Conservation (phyloP, 2,329 filamentous ascomycete genomes). For the Xylariomycetidae sp. region DNA sequence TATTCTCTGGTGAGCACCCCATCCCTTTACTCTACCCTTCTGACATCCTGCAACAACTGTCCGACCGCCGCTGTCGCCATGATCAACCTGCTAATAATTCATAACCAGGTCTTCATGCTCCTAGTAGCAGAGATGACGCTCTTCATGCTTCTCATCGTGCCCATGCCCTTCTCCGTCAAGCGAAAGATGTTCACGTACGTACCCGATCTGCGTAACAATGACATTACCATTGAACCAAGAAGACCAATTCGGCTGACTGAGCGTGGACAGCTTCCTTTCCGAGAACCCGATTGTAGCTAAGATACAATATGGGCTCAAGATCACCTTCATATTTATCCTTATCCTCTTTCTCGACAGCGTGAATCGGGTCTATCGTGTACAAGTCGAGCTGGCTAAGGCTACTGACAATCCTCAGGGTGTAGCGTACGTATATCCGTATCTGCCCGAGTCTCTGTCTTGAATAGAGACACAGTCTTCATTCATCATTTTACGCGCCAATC, state of each 20-base stretch:
- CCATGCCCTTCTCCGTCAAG: slow-evolving; percentile 81
- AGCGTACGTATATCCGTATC: slow-evolving; percentile 38
- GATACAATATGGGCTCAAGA: slow-evolving; percentile 96
- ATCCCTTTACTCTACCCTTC: neutral
- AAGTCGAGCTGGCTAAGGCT: slow-evolving; percentile 76
- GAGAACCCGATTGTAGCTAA: slow-evolving; percentile 82
- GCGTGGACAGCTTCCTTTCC: slow-evolving; percentile 89
- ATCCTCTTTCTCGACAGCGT: slow-evolving; percentile 98
- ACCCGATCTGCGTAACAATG: slow-evolving; percentile 2
- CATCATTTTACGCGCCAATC: too few relatives aligned
- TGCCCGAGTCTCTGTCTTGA: slow-evolving; percentile 3
- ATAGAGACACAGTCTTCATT: too few relatives aligned
- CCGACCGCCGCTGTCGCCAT: neutral
- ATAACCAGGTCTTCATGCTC: slow-evolving; percentile 70
- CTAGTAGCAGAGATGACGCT: slow-evolving; percentile 79
- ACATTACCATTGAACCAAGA: too few relatives aligned
- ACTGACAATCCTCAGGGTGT: slow-evolving; percentile 51
- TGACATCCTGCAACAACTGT: neutral
- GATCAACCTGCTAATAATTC: slow-evolving; percentile 20
- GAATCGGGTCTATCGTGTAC: slow-evolving; percentile 91
- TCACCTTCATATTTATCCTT: slow-evolving; percentile 97
- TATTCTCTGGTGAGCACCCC: slow-evolving; percentile 45
- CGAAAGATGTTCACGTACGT: slow-evolving; percentile 74
- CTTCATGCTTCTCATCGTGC: slow-evolving; percentile 76
- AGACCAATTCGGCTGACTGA: too few relatives aligned